Evolutionary conservation across 345 rosid species (phyloP), one percentile per base, ranked within the genome.

Genomic region (Linum lewisii): DNA sequence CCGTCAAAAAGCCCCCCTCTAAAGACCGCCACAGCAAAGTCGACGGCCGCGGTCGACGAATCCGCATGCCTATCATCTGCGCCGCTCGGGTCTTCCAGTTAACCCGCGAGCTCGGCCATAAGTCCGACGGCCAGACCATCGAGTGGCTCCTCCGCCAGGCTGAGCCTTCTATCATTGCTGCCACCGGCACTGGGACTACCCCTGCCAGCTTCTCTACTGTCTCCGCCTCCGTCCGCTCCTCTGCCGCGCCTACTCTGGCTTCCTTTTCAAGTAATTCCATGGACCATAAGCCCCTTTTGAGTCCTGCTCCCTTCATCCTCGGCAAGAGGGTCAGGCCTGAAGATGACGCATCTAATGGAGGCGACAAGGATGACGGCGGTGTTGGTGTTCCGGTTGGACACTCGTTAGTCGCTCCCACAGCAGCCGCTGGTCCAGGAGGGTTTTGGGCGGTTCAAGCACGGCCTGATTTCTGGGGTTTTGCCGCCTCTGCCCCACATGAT

Each of bases 121-220:
- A 94, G 73, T 94, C 99, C 1, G 97, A 94, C 42, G 99, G 99
- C 19, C 97, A 94, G 74, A 94, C 99, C 14, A 90, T 94, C 24
- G 97, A 94, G 67, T 94, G 99, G 99, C 84, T 94, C 0, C 94
- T 94, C n/a, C 96, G 97, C 65, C 97, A 94, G 69, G 99, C 97
- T 5, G 99, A 94, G 79, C 97, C 97, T 20, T 89, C 99, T 7
- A 93, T 93, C 60, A 87, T 93, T 61, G 99, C 99, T 14, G 99
- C 99, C 14, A 93, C 99, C 2, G 97, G 99, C 0, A 83, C 97
- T 0, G 97, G 99, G 0, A 93, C 99, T 9, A 93, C 97, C 19
- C 99, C 99, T 0, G 97, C 99, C 0, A 85, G 86, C 71, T 85
- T 85, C 75, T 93, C 99, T 15, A 78, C 89, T 7, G 77, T 84